Percentiles rank a stretch among this genome's conserved stretches.
These are phyloP conservation scores for Claviceps spartinae DNA, from an alignment of 2,329 filamentous ascomycete species.

Conservation along the genomic window DNA sequence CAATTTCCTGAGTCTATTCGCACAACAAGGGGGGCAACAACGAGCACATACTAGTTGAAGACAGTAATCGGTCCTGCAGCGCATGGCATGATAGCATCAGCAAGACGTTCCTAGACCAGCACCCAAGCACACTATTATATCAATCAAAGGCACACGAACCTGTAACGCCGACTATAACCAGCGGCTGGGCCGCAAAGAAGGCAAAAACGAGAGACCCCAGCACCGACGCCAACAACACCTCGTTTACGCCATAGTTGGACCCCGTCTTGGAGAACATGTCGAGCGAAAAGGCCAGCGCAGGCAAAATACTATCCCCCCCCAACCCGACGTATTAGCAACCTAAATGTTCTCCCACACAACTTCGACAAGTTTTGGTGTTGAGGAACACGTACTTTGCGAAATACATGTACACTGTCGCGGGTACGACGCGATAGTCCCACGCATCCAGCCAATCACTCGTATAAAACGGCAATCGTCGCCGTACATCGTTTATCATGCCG, in stretches of 20 bases:
- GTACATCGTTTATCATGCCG: constrained; percentile 69
- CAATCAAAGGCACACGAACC: constrained; percentile 26
- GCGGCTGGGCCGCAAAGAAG: constrained; percentile 64
- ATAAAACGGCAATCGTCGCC: constrained; percentile 63
- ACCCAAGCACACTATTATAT: neutral
- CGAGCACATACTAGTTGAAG: constrained; percentile 59
- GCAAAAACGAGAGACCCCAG: constrained; percentile 72
- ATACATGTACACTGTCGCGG: constrained; percentile 85
- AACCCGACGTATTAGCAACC: neutral
- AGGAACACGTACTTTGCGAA: constrained; percentile 61
- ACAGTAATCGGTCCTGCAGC: constrained; percentile 70
- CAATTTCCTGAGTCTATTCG: no score
- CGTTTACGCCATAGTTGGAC: constrained; percentile 78
- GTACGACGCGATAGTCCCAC: constrained; percentile 81
- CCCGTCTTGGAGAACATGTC: constrained; percentile 88
- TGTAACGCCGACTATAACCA: constrained; percentile 85
- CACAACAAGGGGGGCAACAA: neutral
- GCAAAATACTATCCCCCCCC: constrained; percentile 51
- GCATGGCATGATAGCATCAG: neutral
- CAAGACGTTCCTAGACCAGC: neutral
- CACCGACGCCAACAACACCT: constrained; percentile 76
- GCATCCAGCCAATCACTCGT: constrained; percentile 74
- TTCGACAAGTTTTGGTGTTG: no score
- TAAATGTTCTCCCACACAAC: no score
- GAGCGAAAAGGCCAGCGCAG: constrained; percentile 75